A percentile compares a stretch with the other conserved stretches of the same genome.
Evolutionary conservation across 306 rosid species (phyloP).

Genomic region (Lithocarpus polystachyus): DNA sequence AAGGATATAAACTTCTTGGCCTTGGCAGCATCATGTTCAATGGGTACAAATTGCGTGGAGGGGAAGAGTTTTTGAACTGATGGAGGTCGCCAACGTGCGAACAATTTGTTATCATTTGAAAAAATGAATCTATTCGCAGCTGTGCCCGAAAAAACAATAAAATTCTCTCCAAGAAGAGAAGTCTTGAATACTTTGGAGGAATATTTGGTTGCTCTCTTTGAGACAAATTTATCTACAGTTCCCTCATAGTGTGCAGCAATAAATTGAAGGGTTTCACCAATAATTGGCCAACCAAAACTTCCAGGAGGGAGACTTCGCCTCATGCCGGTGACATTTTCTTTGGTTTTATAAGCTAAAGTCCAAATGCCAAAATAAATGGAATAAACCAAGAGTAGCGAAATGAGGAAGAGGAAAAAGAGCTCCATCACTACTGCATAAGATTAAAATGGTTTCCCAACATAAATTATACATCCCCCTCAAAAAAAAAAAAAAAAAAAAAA

Average conservation of each 20-base stretch:
- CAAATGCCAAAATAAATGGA: neutral
- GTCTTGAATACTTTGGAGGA: neutral
- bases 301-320: slow-evolving; percentile 1
- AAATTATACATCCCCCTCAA: too few relatives aligned
- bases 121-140: neutral
- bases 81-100: neutral
- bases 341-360: neutral
- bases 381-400: neutral
- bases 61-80: neutral
- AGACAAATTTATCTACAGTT: neutral
- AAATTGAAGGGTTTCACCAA: slow-evolving; percentile 11
- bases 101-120: neutral
- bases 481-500: too few relatives aligned
- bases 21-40: neutral
- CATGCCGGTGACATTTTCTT: neutral
- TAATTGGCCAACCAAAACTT: slow-evolving; percentile 30
- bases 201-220: neutral
- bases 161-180: neutral
- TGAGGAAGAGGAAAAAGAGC: neutral
- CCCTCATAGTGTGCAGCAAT: neutral
- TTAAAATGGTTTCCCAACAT: too few relatives aligned
- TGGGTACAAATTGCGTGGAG: neutral
- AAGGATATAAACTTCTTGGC: neutral
- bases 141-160: neutral
- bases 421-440: neutral